Base-by-base conservation (phyloP, 2,329 filamentous ascomycete genomes). In the Cladophialophora immunda region DNA sequence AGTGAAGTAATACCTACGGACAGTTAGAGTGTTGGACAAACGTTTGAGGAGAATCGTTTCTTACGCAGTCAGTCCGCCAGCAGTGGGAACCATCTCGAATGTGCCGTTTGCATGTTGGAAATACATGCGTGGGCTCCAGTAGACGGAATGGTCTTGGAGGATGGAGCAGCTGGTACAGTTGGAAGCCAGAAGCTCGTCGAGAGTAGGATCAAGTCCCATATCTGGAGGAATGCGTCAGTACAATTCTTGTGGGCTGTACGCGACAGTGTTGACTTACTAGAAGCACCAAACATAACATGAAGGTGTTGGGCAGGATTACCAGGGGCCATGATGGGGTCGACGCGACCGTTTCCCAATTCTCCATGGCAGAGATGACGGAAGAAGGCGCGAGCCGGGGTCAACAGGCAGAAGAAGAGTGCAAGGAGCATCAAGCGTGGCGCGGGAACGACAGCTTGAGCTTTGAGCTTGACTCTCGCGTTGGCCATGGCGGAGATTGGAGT, bases 331-430 rank as follows among this genome's bases (percentile, higher is more conserved):
- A 97, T 83, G 19, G 93, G 93, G 76, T 97, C 93, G 47, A 97
- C 83, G 65, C 92, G 87, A 58, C 88, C 90, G 65, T 92, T 77
- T 69, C 89, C 92, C 71, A 89, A 83, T 55, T 86, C 85, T 64
- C 88, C 89, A 72, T 87, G 90, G 79, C 93, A 97, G 74, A 92
- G 90, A 86, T 97, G 91, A 76, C 93, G 92, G 92, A 92, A 97
- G 80, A 97, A 97, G 67, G 91, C 93, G 72, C 85, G 53, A 19
- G 50, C 47, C 3, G 69, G 69, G 17, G 47, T 19, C 27, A 19
- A 13, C 25, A 63, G 27, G 25, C 59, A 34, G 58, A 64, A 30
- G 54, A 64, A 38, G 34, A 67, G 45, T 4, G 57, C 38, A 22
- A 62, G 52, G 27, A 67, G 27, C 19, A 58, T 38, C 61, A 67